Conservation (phyloP, 1,284 basidiomycete genomes). For the Trichosporon ovoides region DNA sequence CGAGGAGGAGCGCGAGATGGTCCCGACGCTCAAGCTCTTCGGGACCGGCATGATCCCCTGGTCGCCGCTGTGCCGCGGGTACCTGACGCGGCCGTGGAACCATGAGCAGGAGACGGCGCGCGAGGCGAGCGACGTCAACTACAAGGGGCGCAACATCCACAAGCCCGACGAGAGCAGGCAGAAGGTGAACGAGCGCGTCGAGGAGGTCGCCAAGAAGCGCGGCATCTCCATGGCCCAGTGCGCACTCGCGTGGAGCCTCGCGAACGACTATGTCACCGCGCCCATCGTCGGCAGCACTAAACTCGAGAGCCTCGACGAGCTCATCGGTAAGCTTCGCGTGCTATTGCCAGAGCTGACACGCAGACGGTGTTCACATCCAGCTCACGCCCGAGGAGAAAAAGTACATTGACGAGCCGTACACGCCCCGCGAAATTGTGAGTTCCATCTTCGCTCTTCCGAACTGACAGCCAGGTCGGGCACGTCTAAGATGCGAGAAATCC, state of each 20-base stretch:
- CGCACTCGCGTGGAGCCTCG: constrained; percentile 55
- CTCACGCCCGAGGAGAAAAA: constrained; percentile 56
- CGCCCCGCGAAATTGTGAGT: constrained; percentile 17
- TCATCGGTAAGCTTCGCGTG: constrained; percentile 26
- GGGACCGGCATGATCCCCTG: constrained; percentile 49
- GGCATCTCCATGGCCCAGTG: constrained; percentile 58
- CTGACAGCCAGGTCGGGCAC: constrained; percentile 5
- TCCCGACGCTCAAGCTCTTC: constrained; percentile 51
- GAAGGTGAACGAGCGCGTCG: constrained; percentile 49
- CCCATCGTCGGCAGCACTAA: constrained; percentile 44
- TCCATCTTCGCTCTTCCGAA: neutral
- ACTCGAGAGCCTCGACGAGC: constrained; percentile 35
- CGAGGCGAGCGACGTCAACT: constrained; percentile 23
- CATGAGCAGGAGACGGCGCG: constrained; percentile 23
- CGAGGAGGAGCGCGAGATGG: constrained; percentile 60
- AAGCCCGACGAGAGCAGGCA: constrained; percentile 20
- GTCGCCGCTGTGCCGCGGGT: constrained; percentile 38
- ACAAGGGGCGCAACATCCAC: constrained; percentile 11
- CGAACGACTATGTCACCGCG: constrained; percentile 35
- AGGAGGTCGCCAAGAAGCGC: constrained; percentile 55
- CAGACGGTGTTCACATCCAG: constrained; percentile 22
- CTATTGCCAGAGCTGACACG: neutral
- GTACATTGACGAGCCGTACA: constrained; percentile 53
- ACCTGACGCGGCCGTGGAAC: constrained; percentile 29
- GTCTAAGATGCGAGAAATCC: neutral